A percentile compares a stretch with the other conserved stretches of the same genome.
These are phyloP conservation scores for Lactifluus subvellereus DNA, from an alignment of 768 basidiomycete species.

Conservation along the genomic window DNA sequence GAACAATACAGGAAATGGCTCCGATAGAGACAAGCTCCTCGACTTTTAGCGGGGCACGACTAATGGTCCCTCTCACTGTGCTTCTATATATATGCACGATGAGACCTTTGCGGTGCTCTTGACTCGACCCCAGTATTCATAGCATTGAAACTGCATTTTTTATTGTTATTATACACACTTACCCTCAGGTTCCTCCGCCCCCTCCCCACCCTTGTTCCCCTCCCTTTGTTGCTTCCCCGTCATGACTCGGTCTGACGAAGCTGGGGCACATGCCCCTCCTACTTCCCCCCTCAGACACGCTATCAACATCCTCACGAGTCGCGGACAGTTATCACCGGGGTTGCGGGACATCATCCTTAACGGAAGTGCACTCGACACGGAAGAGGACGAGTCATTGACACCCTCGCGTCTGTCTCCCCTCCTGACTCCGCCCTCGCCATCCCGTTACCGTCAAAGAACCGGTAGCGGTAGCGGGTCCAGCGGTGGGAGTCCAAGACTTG, in stretches of 20 bases:
- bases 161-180: neutral
- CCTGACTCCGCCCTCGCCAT: neutral
- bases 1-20: neutral
- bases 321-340: constrained; percentile 20
- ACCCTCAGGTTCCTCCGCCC: neutral
- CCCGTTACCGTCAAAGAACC: neutral
- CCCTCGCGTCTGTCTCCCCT: neutral
- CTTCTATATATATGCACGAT: constrained; percentile 5
- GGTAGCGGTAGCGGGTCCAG: neutral
- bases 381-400: constrained; percentile 11
- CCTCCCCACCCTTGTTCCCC: neutral
- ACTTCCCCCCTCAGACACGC: constrained; percentile 23
- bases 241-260: constrained; percentile 1
- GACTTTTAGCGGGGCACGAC: neutral
- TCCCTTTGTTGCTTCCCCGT: neutral
- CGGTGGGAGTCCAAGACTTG: neutral
- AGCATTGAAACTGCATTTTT: neutral
- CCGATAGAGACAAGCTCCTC: neutral
- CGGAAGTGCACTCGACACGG: constrained; percentile 8
- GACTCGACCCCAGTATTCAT: constrained; percentile 7
- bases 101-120: neutral
- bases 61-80: neutral
- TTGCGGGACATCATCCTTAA: neutral
- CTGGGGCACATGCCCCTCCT: neutral
- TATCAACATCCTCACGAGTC: constrained; percentile 22